These are phyloP conservation scores for Digitaria exilis DNA, from an alignment of 202 grass and related monocot species.

Conservation along the genomic window DNA sequence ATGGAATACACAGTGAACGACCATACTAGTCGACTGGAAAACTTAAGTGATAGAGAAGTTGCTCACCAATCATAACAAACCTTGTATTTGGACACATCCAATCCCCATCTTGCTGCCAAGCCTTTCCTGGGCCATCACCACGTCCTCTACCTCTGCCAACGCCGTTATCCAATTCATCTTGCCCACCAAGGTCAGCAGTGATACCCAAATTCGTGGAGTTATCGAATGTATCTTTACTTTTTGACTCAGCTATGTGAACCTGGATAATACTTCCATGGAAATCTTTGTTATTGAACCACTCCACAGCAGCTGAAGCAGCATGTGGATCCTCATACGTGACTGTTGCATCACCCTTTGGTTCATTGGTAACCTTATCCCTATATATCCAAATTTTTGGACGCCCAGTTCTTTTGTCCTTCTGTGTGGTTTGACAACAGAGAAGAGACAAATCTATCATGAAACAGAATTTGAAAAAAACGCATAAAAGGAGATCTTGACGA, in stretches of 20 bases:
- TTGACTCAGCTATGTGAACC: slow-evolving; percentile 88
- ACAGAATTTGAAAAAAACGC: neutral
- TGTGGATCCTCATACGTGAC: slow-evolving; percentile 95
- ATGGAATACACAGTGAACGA: slow-evolving; percentile 10
- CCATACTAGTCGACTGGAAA: slow-evolving; percentile 25
- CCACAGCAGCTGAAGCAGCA: slow-evolving; percentile 88
- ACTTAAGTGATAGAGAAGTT: slow-evolving; percentile 49
- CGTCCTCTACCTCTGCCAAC: slow-evolving; percentile 61
- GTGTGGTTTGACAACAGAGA: slow-evolving; percentile 28
- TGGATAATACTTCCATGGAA: slow-evolving; percentile 84
- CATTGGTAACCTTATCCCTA: slow-evolving; percentile 86
- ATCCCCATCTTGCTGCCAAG: slow-evolving; percentile 98
- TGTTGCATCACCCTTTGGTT: slow-evolving; percentile 97
- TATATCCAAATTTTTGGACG: slow-evolving; percentile 96
- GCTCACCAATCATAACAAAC: slow-evolving; percentile 94
- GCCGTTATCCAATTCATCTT: slow-evolving; percentile 54
- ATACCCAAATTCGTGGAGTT: slow-evolving; percentile 29
- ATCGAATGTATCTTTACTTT: slow-evolving; percentile 67
- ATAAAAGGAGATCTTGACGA: neutral
- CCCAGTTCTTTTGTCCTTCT: slow-evolving; percentile 97
- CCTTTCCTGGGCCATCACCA: slow-evolving; percentile 57
- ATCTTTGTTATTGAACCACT: slow-evolving; percentile 98
- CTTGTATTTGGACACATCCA: slow-evolving; percentile 99
- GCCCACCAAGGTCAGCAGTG: slow-evolving; percentile 33
- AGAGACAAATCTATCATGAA: neutral